Base-by-base conservation (phyloP, 2,329 filamentous ascomycete genomes). In the Stachybotrys echinatus region DNA sequence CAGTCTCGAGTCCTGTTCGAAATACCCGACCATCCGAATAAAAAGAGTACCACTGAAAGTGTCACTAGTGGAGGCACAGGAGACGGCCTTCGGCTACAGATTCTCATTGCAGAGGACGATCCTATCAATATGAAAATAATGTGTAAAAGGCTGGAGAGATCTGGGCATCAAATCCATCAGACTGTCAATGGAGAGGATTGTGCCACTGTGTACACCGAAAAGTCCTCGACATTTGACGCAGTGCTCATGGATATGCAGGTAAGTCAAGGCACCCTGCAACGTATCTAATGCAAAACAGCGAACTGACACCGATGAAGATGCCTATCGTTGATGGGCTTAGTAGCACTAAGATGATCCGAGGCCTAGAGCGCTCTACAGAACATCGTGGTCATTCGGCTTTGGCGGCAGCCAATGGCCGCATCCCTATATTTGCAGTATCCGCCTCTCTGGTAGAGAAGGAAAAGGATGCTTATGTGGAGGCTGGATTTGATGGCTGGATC, bases 181-280 rank as follows among this genome's bases (percentile, higher is more conserved):
- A 89, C 89, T 0, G 77, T 87, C 37, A 95, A 95, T 54, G 91
- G 91, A 7, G 87, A 94, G 61, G 89, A 95, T 60, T 96, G 91
- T 61, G 85, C 88, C 6, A 75, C 77, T 46, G 76, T 82, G 5
- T 92, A 88, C 64, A 77, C 76, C 46, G 85, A 89, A 43, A 77
- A 76, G 47, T 74, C 84, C 0, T 65, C 65, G 22, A 69, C 71
- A 20, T 94, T 88, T 60, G 89, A 95, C 64, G 84, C 90, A 5
- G 76, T 96, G 45, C 74, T 96, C 54, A 95, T 95, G 91, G 91
- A 95, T 62, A 90, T 96, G 80, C 89, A 95, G 77, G 89, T 91
- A 64, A 67, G 81, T 68, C 5, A 20, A 8, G 18, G 5, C 5
- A 7, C n/a, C n/a, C n/a, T n/a, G n/a, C n/a, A n/a, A n/a, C n/a